phyloP scores from a whole-genome alignment of 139 green algal species.

The Chlamydomonas sp. region DNA sequence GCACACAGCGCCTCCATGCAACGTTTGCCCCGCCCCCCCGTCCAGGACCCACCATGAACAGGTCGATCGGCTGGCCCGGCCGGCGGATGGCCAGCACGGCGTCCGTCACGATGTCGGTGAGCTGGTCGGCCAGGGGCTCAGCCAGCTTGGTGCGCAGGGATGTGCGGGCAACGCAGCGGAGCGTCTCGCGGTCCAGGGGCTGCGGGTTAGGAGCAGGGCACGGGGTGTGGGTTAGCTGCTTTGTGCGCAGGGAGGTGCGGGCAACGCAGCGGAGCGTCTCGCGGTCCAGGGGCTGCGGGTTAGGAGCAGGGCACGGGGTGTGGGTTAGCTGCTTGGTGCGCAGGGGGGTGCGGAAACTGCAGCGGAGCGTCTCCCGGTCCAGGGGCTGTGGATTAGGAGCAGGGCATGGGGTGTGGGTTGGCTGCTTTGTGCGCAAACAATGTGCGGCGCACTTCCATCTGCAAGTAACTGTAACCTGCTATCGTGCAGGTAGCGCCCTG shows the following conservation, averaged over 20 bases:
- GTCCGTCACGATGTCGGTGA: slow-evolving; percentile 93
- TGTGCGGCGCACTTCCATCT: no score
- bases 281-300: slow-evolving; percentile 54
- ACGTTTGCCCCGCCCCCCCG: no score
- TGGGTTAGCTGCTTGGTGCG: neutral
- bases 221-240: neutral
- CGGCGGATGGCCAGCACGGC: slow-evolving; percentile 84
- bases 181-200: slow-evolving; percentile 77
- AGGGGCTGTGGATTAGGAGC: neutral
- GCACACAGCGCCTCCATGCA: no score
- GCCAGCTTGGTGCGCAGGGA: slow-evolving; percentile 93
- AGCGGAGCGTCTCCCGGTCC: slow-evolving; percentile 47
- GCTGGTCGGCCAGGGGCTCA: slow-evolving; percentile 85
- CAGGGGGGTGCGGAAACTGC: neutral
- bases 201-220: neutral
- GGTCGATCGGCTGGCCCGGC: slow-evolving; percentile 87
- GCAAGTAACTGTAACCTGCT: no score
- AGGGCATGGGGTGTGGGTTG: neutral
- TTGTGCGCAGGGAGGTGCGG: neutral
- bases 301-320: neutral
- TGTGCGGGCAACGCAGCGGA: slow-evolving; percentile 93
- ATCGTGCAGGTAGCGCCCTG: no score
- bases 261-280: neutral
- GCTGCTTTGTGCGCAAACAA: neutral
- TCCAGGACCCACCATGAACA: slow-evolving; percentile 89